Percentiles rank a stretch among this genome's conserved stretches.
These are phyloP conservation scores for Suillus cothurnatus DNA, from an alignment of 768 basidiomycete genomes.

Conservation along the genomic window DNA sequence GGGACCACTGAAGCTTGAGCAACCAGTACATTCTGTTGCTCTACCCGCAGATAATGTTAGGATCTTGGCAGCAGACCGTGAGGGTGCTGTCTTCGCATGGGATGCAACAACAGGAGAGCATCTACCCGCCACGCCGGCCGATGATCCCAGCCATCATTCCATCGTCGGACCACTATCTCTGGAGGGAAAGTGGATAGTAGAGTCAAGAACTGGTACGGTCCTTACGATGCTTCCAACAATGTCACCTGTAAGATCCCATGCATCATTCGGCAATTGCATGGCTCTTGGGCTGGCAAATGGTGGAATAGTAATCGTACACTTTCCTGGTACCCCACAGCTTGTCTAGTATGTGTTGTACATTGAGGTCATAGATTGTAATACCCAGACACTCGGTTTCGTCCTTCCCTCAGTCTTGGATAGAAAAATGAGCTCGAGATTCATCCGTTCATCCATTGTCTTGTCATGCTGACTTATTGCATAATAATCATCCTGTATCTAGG, in stretches of 20 bases:
- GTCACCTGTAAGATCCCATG: constrained; percentile 26
- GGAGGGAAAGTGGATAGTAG: constrained; percentile 28
- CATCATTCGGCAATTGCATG: constrained; percentile 24
- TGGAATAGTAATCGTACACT: constrained; percentile 28
- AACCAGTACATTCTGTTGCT: constrained; percentile 22
- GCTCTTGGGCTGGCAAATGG: constrained; percentile 32
- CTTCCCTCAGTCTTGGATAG: too few relatives aligned
- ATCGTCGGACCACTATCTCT: constrained; percentile 16
- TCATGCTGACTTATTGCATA: too few relatives aligned
- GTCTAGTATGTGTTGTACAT: background rate
- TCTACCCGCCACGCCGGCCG: constrained; percentile 21
- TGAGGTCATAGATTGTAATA: too few relatives aligned
- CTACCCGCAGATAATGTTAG: constrained; percentile 21
- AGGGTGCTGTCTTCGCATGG: constrained; percentile 29
- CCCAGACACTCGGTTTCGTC: too few relatives aligned
- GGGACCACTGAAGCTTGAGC: constrained; percentile 24
- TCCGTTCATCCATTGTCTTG: too few relatives aligned
- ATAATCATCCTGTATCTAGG: too few relatives aligned
- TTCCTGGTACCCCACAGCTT: constrained; percentile 16
- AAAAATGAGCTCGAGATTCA: too few relatives aligned
- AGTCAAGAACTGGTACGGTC: constrained; percentile 16
- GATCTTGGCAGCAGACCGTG: constrained; percentile 29
- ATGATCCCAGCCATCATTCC: constrained; percentile 18
- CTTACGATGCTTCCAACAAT: constrained; percentile 31
- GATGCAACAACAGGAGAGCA: constrained; percentile 23